These are phyloP conservation scores for Suillus bovinus DNA, from an alignment of 768 basidiomycete species.

Conservation along the genomic window DNA sequence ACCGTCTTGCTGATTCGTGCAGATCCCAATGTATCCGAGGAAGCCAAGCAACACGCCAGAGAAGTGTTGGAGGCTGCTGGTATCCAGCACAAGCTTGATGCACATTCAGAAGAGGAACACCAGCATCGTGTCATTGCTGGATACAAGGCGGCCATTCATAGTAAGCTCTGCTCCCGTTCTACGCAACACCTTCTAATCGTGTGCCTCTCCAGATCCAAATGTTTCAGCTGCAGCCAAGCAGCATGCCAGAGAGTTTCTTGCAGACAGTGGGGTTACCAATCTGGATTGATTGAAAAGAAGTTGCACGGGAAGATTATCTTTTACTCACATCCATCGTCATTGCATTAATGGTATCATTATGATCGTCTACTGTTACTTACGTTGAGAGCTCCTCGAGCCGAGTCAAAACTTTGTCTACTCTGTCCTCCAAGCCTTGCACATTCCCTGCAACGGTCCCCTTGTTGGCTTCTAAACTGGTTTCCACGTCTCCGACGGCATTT, in stretches of 20 bases:
- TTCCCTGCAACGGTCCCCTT: conserved; percentile 70
- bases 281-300: conserved; percentile 9
- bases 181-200: conserved; percentile 4
- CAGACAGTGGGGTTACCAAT: conserved; percentile 26
- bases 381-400: conserved; percentile 41
- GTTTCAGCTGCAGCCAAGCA: conserved; percentile 50
- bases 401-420: conserved; percentile 48
- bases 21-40: conserved; percentile 47
- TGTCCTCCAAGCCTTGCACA: conserved; percentile 64
- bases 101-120: conserved; percentile 40
- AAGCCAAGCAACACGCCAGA: conserved; percentile 54
- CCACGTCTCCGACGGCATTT: conserved; percentile 68
- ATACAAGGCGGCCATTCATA: conserved; percentile 55
- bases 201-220: conserved; percentile 37
- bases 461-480: conserved; percentile 77
- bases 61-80: conserved; percentile 52
- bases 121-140: conserved; percentile 50
- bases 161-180: conserved; percentile 24
- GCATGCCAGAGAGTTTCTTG: conserved; percentile 45
- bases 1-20: neutral
- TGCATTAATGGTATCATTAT: conserved; percentile 9
- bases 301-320: neutral
- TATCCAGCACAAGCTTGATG: conserved; percentile 32
- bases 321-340: neutral
- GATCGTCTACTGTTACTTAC: conserved; percentile 6